Percentiles rank a stretch among this genome's conserved stretches.
Evolutionary conservation across 2,329 filamentous ascomycete genomes (phyloP).

Genomic region (Aspergillus fijiensis): DNA sequence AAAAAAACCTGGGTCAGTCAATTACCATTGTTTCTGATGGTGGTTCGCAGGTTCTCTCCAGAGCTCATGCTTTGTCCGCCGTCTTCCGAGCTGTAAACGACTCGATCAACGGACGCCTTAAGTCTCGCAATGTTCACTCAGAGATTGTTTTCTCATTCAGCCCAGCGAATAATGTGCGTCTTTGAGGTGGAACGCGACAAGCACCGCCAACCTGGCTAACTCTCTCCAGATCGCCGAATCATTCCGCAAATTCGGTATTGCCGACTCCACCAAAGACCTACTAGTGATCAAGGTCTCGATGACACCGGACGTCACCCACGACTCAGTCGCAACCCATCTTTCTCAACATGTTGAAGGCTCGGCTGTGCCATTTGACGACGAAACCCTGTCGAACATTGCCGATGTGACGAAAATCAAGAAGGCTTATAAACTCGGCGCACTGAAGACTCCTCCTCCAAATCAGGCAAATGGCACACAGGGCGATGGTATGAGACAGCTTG

Average conservation of each 20-base stretch:
- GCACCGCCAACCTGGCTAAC: slow-evolving; percentile 16
- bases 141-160: slow-evolving; percentile 81
- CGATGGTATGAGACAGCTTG: slow-evolving; percentile 46
- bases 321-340: slow-evolving; percentile 62
- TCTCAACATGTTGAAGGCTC: slow-evolving; percentile 61
- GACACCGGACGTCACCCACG: slow-evolving; percentile 46
- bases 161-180: slow-evolving; percentile 73
- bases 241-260: slow-evolving; percentile 84
- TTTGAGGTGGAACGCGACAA: slow-evolving; percentile 12
- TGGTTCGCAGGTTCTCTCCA: slow-evolving; percentile 62
- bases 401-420: slow-evolving; percentile 74
- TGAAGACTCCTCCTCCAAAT: slow-evolving; percentile 43
- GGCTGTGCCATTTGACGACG: slow-evolving; percentile 61
- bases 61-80: slow-evolving; percentile 70
- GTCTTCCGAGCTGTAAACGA: slow-evolving; percentile 74
- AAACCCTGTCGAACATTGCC: slow-evolving; percentile 56
- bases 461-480: slow-evolving; percentile 23
- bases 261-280: slow-evolving; percentile 67
- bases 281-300: slow-evolving; percentile 76
- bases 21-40: slow-evolving; percentile 2
- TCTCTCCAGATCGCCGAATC: slow-evolving; percentile 75
- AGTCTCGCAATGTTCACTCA: slow-evolving; percentile 82
- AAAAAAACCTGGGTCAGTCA: background rate
- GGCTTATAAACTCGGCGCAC: slow-evolving; percentile 76
- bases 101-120: slow-evolving; percentile 60